Evolutionary conservation across 225 moss, liverwort and hornwort genomes (phyloP).

Genomic region (Physcomitrium patens): DNA sequence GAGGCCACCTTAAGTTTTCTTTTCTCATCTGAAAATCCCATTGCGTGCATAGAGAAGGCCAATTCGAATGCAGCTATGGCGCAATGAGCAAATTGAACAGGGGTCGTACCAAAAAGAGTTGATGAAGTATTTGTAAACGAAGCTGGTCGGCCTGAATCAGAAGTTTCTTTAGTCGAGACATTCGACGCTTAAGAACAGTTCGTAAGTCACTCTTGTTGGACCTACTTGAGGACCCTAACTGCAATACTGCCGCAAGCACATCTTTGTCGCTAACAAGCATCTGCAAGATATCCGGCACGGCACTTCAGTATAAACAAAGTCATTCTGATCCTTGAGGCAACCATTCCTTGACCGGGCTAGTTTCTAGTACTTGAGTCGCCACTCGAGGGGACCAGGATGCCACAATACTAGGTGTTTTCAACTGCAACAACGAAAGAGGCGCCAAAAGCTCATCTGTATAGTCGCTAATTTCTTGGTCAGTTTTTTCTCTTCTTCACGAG

Average conservation of each 20-base stretch:
- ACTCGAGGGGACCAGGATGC: not conserved
- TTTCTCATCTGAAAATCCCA: conserved; percentile 30
- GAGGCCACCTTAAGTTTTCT: not conserved
- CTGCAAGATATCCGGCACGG: conserved; percentile 41
- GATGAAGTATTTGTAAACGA: conserved; percentile 23
- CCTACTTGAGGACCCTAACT: conserved; percentile 22
- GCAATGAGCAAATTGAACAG: conserved; percentile 46
- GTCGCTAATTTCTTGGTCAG: conserved; percentile 53
- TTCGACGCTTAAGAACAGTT: conserved; percentile 7
- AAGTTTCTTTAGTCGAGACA: conserved; percentile 11
- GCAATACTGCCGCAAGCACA: conserved; percentile 53
- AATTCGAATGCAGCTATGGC: conserved; percentile 54
- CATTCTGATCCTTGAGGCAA: not conserved
- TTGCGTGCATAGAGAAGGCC: conserved; percentile 40
- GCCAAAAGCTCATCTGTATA: conserved; percentile 47
- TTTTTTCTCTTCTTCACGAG: conserved; percentile 52
- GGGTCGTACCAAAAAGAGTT: conserved; percentile 19
- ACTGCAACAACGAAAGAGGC: not conserved
- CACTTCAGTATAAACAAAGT: conserved; percentile 19
- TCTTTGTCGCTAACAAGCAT: conserved; percentile 70
- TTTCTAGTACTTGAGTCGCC: not conserved
- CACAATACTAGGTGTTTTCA: not conserved
- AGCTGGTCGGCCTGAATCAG: conserved; percentile 18
- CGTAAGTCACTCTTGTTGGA: conserved; percentile 3
- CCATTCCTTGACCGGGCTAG: not conserved